Evolutionary conservation across 768 basidiomycete genomes (phyloP).

Genomic region (Kwoniella sp.): DNA sequence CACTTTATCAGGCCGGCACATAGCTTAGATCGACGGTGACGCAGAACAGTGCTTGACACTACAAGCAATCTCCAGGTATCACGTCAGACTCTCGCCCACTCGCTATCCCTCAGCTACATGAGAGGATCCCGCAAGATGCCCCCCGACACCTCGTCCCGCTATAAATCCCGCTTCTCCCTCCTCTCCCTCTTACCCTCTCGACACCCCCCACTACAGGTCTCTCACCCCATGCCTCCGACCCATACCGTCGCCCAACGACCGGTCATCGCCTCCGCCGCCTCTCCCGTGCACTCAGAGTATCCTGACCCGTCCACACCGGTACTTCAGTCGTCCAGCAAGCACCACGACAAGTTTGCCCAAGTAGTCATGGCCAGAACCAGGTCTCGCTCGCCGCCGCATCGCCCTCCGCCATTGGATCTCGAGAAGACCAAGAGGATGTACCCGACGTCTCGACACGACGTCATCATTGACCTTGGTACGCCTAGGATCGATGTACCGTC

Average conservation of each 20-base stretch:
- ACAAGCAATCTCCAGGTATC: no score
- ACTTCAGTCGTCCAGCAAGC: not conserved
- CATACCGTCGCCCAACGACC: slow-evolving; percentile 3
- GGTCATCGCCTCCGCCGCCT: slow-evolving; percentile 7
- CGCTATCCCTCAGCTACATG: no score
- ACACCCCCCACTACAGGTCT: slow-evolving; percentile 35
- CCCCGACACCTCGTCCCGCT: slow-evolving; percentile 2
- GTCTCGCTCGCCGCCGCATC: not conserved
- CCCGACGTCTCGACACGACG: slow-evolving; percentile 8
- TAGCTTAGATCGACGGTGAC: no score
- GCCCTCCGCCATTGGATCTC: slow-evolving; percentile 24
- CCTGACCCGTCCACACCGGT: slow-evolving; percentile 11
- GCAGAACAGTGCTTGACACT: no score
- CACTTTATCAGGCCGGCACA: no score
- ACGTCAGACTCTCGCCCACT: no score
- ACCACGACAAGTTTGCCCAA: not conserved
- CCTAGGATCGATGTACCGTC: slow-evolving; percentile 1
- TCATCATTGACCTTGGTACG: slow-evolving; percentile 9
- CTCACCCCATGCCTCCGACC: slow-evolving; percentile 20
- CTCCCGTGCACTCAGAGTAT: slow-evolving; percentile 26
- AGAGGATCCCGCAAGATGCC: no score
- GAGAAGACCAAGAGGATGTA: slow-evolving; percentile 13
- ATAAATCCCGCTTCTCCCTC: slow-evolving; percentile 44
- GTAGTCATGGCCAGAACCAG: no score
- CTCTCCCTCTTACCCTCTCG: slow-evolving; percentile 39